phyloP scores from a whole-genome alignment of 495 filamentous ascomycete species.

The Rhypophila decipiens region DNA sequence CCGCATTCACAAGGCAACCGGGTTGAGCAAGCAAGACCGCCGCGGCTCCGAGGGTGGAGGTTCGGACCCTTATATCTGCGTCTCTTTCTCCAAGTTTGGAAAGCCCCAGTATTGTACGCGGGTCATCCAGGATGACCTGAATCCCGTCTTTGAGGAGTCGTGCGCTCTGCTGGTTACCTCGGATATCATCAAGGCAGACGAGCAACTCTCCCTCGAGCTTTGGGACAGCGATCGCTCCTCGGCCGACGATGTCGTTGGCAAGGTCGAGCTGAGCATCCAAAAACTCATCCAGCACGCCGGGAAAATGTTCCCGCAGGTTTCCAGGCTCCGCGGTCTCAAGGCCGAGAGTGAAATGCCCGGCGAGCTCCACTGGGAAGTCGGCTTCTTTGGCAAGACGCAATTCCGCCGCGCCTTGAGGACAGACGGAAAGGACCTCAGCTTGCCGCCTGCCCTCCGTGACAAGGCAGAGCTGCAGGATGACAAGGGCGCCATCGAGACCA shows the following conservation, averaged over 20 bases:
- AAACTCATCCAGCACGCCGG: conserved; percentile 92
- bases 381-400: conserved; percentile 84
- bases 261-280: conserved; percentile 86
- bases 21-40: conserved; percentile 85
- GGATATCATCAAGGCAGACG: conserved; percentile 85
- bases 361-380: conserved; percentile 91
- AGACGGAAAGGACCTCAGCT: conserved; percentile 71
- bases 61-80: conserved; percentile 84
- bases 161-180: conserved; percentile 81
- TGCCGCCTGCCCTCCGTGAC: conserved; percentile 66
- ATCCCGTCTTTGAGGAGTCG: conserved; percentile 87
- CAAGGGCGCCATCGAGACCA: conserved; percentile 68
- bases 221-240: conserved; percentile 90
- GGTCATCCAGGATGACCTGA: conserved; percentile 89
- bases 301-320: conserved; percentile 87
- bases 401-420: conserved; percentile 76
- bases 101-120: conserved; percentile 98
- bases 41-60: conserved; percentile 80
- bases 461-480: conserved; percentile 80
- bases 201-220: conserved; percentile 86
- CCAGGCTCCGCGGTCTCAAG: conserved; percentile 71
- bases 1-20: conserved; percentile 78
- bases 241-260: conserved; percentile 90
- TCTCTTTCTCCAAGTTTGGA: conserved; percentile 71
- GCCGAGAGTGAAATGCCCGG: conserved; percentile 86